These are phyloP conservation scores for Curvularia sp. DNA, from an alignment of 2,329 filamentous ascomycete species.

Conservation along the genomic window DNA sequence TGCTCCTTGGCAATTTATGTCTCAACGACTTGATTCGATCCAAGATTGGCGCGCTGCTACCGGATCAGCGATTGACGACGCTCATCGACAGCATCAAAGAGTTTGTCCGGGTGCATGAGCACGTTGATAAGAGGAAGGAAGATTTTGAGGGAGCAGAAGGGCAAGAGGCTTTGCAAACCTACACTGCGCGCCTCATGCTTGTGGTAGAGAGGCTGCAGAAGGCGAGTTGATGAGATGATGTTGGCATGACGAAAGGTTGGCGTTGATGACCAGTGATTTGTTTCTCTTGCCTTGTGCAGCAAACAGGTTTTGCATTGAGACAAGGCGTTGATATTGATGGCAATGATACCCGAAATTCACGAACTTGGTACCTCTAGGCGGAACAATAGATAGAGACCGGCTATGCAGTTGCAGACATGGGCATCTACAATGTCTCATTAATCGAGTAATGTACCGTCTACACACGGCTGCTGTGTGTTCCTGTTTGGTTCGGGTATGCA, in stretches of 20 bases:
- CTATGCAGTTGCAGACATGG: slow-evolving; percentile 7
- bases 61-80: slow-evolving; percentile 56
- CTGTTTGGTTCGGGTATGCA: slow-evolving; percentile 8
- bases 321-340: slow-evolving; percentile 3
- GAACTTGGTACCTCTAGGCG: not conserved
- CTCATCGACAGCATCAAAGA: slow-evolving; percentile 67
- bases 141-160: slow-evolving; percentile 58
- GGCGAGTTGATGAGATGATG: slow-evolving; percentile 17
- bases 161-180: slow-evolving; percentile 56
- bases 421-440: slow-evolving; percentile 7
- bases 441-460: slow-evolving; percentile 10
- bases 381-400: not conserved
- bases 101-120: slow-evolving; percentile 67
- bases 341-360: slow-evolving; percentile 14
- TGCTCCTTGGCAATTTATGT: slow-evolving; percentile 83
- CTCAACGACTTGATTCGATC: slow-evolving; percentile 59
- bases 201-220: slow-evolving; percentile 59
- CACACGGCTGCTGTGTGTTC: not conserved
- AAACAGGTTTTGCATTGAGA: not conserved
- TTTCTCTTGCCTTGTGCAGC: not conserved
- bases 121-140: slow-evolving; percentile 60
- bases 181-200: slow-evolving; percentile 62
- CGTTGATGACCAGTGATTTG: not conserved
- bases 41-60: slow-evolving; percentile 54
- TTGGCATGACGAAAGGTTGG: not conserved